Base-by-base conservation (phyloP, 768 basidiomycete genomes). In the Boletus subparvulus region DNA sequence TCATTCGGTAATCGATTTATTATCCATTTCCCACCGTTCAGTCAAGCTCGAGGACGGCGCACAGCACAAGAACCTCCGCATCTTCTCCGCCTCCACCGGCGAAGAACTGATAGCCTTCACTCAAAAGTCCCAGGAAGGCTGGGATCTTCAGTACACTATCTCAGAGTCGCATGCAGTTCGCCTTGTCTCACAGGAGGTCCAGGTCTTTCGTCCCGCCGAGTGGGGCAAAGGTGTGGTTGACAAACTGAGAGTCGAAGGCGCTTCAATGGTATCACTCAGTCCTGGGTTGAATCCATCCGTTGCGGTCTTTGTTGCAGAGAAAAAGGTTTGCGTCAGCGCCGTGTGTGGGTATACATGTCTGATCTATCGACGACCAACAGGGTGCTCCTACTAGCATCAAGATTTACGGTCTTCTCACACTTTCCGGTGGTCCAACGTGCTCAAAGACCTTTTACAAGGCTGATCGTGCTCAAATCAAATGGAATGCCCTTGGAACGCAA, bases 391-490 rank as follows among this genome's bases (percentile, higher is more conserved):
- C 92, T 0, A 87, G 81, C 63, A 81, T 98, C 72, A 88, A 87
- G 72, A 86, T 98, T 50, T 94, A 88, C 70, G 83, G 86, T 52
- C 79, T 98, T 47, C 74, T 82, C 44, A 73, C 83, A 10, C 81
- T 93, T 47, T 62, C 61, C n/a, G 61, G 75, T 42, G 61, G 77
- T n/a, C 93, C 94, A 0, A 88, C 88, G 0, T 88, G 90, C 64
- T 85, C 88, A 61, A 98, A 98, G 78, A 87, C 84, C 9, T 98
- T 98, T 72, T 98, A 84, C 83, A 97, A 97, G 77, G 94, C 94
- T 1, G 94, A 98, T 75, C 87, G 89, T 46, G 84, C 92, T 4
- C 83, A 84, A 65, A 87, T 99, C 74, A 98, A 98, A 74, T 99
- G 96, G 96, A 98, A 98, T 68, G 85, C 83, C 9, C 83, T 94